Evolutionary conservation across 768 basidiomycete species (phyloP).

Genomic region (Pleurotus citrinopileatus): DNA sequence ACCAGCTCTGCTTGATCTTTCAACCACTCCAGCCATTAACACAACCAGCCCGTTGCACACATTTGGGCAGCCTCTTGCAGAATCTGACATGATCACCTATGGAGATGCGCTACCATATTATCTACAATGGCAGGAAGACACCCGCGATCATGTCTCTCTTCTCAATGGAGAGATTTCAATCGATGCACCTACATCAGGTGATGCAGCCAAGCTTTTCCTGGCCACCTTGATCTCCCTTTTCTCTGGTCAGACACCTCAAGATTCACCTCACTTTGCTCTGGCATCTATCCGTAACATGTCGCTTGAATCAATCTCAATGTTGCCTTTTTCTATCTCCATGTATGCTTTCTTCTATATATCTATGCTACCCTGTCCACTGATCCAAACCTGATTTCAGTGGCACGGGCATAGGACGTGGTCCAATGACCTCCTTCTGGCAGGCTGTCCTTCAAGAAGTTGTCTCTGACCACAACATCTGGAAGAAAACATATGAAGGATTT

Average conservation of each 20-base stretch:
- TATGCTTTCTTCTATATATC: too few relatives aligned
- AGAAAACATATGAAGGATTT: background rate
- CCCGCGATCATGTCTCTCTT: background rate
- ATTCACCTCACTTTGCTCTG: background rate
- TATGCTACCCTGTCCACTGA: background rate
- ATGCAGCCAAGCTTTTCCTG: background rate
- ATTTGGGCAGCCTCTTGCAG: too few relatives aligned
- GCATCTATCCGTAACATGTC: background rate
- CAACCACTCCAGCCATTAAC: too few relatives aligned
- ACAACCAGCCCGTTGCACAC: too few relatives aligned
- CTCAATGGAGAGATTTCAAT: background rate
- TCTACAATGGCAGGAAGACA: background rate
- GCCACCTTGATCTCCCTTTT: background rate
- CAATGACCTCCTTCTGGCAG: constrained; percentile 2
- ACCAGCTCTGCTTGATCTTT: too few relatives aligned
- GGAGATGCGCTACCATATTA: background rate
- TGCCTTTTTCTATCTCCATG: background rate
- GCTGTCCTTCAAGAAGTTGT: background rate
- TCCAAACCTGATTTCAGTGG: constrained; percentile 1
- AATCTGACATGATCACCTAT: background rate
- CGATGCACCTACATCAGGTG: background rate
- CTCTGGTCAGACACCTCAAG: background rate
- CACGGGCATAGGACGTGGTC: constrained; percentile 3
- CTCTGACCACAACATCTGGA: background rate
- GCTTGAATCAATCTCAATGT: background rate